Conservation (phyloP, 495 filamentous ascomycete species). For the Rostrohypoxylon terebratum region DNA sequence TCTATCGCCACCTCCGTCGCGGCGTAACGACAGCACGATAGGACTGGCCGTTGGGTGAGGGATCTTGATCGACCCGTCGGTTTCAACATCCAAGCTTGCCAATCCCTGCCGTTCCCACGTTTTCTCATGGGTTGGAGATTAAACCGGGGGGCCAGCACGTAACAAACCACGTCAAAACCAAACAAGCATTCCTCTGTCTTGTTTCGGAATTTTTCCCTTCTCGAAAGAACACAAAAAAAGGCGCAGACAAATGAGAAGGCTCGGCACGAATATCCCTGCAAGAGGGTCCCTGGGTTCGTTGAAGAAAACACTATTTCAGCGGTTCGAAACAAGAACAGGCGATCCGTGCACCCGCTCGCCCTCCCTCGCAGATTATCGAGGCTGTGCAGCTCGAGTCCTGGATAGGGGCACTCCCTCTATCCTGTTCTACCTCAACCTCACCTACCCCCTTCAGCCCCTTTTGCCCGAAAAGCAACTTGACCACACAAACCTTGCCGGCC, state of each 20-base stretch:
- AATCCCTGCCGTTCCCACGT: slow-evolving; percentile 28
- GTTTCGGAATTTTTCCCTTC: slow-evolving; percentile 33
- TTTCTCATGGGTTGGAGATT: slow-evolving; percentile 27
- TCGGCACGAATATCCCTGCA: slow-evolving; percentile 40
- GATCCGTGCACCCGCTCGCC: slow-evolving; percentile 8
- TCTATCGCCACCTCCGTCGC: slow-evolving; percentile 55
- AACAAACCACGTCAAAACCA: neutral
- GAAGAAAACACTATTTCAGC: slow-evolving; percentile 17
- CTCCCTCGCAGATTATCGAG: neutral
- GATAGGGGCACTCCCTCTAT: slow-evolving; percentile 4
- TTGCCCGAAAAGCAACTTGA: neutral
- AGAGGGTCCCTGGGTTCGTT: no score
- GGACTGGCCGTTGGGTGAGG: slow-evolving; percentile 59
- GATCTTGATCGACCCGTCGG: slow-evolving; percentile 14
- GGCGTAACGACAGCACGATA: slow-evolving; percentile 52
- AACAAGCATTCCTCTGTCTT: slow-evolving; percentile 22
- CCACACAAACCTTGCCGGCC: neutral
- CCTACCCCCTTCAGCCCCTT: neutral
- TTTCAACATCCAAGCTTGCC: slow-evolving; percentile 11
- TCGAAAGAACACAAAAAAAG: neutral
- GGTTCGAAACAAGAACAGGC: slow-evolving; percentile 15
- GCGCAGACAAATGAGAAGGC: slow-evolving; percentile 20
- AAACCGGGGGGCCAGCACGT: neutral
- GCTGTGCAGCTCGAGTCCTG: neutral
- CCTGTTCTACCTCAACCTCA: neutral